Base-by-base conservation (phyloP, 192 early-diverging fungal species). In the Gigaspora rosea region DNA sequence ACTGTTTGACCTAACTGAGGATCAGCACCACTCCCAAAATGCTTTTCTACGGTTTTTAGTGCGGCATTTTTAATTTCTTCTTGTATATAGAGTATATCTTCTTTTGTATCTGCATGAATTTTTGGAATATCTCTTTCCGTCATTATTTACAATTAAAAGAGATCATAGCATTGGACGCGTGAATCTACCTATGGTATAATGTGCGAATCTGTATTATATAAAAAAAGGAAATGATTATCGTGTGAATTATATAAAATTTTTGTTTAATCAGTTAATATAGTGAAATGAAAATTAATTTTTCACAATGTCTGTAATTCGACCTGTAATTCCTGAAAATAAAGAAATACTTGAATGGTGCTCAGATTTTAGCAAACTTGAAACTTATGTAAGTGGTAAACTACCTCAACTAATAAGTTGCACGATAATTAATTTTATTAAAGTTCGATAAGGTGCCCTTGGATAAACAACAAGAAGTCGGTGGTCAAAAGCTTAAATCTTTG, bases 41-140 rank as follows among this genome's bases (percentile, higher is more conserved):
- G 41, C 8, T 65, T 65, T 41, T 65, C 7, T 1, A 65, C 32
- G 8, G 16, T 46, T 65, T 65, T 27, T 27, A 65, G 11, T 9
- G 63, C 63, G 15, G 10, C 22, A 15, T 65, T n/a, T 16, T 41
- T 16, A 41, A 65, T 65, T 8, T 65, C 27, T 10, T 33, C 27
- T 65, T 65, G 63, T 22, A 65, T 33, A 7, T 33, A 65, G 6
- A 46, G 63, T 65, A 65, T 46, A 65, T 65, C 63, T 10, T 65
- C 63, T 46, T 65, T 65, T 11, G n/a, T 16, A 22, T 65, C 63
- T 10, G 41, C 63, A 2, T 65, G 33, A 46, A 65, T 65, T 65
- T 65, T 65, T 65, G 63, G 63, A 46, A 65, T 65, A 9, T 65
- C 33, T 65, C 63, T 33, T 65, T 65, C 63, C 52, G 12, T 18